These are phyloP conservation scores for Wickerhamiella lipophila DNA, from an alignment of 805 yeast species.

Conservation along the genomic window DNA sequence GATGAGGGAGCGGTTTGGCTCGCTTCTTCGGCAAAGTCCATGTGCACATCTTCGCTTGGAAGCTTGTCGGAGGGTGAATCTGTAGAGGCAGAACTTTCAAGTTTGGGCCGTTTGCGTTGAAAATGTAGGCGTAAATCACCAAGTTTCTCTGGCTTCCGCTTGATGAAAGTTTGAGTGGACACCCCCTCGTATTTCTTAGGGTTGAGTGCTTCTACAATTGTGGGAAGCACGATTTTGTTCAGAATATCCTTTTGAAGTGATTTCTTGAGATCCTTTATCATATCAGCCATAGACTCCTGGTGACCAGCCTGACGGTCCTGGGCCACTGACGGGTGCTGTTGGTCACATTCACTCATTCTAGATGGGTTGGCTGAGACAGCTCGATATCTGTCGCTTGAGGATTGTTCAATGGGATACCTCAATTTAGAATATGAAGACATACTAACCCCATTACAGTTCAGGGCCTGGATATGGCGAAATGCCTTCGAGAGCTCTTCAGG, in stretches of 20 bases:
- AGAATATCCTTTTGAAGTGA: background rate
- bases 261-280: background rate
- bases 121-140: background rate
- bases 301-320: background rate
- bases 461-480: background rate
- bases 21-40: background rate
- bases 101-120: background rate
- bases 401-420: background rate
- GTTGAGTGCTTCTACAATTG: background rate
- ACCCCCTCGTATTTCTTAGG: background rate
- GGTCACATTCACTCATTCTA: no score
- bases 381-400: background rate
- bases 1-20: background rate
- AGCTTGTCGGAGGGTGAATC: background rate
- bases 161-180: background rate
- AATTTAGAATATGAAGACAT: background rate
- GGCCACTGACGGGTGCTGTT: no score
- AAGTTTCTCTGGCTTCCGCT: constrained; percentile 4
- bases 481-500: background rate
- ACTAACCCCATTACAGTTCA: background rate
- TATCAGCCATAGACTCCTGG: background rate
- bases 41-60: background rate
- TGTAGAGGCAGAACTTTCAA: background rate
- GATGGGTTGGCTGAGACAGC: background rate
- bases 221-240: background rate